Evolutionary conservation across 2,329 filamentous ascomycete genomes (phyloP).

Genomic region (Colletotrichum caudatum): DNA sequence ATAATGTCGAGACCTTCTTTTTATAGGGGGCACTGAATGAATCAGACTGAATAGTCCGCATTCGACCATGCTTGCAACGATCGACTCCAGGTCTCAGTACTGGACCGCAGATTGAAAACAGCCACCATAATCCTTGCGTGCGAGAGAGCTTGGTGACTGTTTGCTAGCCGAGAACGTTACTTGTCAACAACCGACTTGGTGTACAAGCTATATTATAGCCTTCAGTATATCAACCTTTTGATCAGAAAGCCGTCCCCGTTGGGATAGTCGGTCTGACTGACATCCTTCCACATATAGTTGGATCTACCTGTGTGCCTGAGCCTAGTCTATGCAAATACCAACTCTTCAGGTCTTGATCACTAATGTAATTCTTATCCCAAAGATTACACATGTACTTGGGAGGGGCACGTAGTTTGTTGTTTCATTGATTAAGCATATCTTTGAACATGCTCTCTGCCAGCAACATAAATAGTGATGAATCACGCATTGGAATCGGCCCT

Average conservation of each 20-base stretch:
- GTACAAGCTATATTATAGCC: background rate
- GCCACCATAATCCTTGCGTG: background rate
- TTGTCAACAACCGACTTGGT: background rate
- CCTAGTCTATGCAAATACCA: background rate
- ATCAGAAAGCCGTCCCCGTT: background rate
- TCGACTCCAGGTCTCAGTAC: background rate
- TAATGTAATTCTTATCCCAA: background rate
- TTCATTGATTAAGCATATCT: too few relatives aligned
- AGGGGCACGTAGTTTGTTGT: background rate
- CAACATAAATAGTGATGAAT: background rate
- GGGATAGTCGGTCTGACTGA: background rate
- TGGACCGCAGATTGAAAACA: background rate
- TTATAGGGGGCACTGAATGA: background rate
- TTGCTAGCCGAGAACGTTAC: background rate
- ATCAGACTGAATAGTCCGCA: background rate
- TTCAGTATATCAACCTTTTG: background rate
- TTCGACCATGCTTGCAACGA: background rate
- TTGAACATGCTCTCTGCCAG: background rate
- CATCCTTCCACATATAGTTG: background rate
- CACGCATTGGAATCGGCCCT: background rate
- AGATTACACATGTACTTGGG: background rate
- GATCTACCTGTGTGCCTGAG: background rate
- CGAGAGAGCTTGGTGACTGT: background rate
- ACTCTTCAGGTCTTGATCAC: too few relatives aligned
- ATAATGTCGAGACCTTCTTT: background rate